These are phyloP conservation scores for Zasmidium angulare DNA, from an alignment of 2,329 filamentous ascomycete species.

Conservation along the genomic window DNA sequence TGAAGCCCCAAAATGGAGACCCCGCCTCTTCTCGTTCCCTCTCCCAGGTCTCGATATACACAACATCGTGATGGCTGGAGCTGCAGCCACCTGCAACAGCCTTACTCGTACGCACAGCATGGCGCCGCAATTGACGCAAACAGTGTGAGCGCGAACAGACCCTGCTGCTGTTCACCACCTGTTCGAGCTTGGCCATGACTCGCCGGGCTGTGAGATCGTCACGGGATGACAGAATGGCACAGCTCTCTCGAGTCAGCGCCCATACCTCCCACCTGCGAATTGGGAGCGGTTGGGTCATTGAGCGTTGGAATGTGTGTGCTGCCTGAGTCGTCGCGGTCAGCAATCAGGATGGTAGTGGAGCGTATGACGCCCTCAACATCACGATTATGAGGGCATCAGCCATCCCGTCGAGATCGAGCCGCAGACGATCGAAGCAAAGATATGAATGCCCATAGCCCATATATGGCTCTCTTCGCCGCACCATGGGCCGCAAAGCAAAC, in stretches of 20 bases:
- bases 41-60: constrained; percentile 4
- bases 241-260: constrained; percentile 5
- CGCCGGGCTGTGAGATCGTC: constrained; percentile 3
- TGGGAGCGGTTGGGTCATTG: constrained; percentile 8
- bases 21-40: background rate
- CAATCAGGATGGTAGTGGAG: constrained; percentile 2
- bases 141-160: background rate
- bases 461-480: background rate
- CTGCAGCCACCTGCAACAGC: constrained; percentile 5
- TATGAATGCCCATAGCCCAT: background rate
- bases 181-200: constrained; percentile 10
- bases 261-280: background rate
- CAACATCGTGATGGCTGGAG: background rate
- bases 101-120: constrained; percentile 6
- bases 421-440: constrained; percentile 1
- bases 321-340: constrained; percentile 7
- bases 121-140: background rate
- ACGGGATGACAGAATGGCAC: constrained; percentile 10
- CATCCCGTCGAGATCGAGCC: constrained; percentile 5
- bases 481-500: background rate
- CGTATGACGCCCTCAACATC: constrained; percentile 6
- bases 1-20: background rate
- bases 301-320: background rate
- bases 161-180: background rate
- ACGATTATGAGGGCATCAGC: constrained; percentile 3